Conservation (phyloP, 2,329 filamentous ascomycete species). For the Lecanicillium sp. region DNA sequence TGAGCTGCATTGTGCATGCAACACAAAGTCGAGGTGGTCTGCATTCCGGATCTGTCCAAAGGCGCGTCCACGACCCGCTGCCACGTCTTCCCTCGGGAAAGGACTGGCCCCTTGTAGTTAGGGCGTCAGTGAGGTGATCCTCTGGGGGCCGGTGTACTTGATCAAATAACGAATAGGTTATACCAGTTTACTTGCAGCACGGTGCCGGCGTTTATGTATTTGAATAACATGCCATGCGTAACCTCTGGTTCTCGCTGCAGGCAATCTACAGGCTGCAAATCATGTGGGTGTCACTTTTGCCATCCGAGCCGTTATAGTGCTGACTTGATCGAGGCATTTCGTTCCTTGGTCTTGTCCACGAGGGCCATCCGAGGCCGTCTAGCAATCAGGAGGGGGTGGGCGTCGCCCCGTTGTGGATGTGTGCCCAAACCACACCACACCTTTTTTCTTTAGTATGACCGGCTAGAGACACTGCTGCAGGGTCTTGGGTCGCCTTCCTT, state of each 20-base stretch:
- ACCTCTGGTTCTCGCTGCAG: constrained; percentile 1
- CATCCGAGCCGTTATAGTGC: too few species aligned
- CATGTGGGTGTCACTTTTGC: not conserved
- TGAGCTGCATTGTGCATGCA: constrained; percentile 17
- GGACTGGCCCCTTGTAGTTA: constrained; percentile 5
- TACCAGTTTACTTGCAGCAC: constrained; percentile 7
- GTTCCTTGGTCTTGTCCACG: too few species aligned
- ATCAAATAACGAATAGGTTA: constrained; percentile 1
- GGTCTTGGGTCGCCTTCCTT: constrained; percentile 20
- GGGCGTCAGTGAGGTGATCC: not conserved
- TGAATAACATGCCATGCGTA: not conserved
- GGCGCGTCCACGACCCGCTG: constrained; percentile 12
- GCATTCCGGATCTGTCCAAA: constrained; percentile 12
- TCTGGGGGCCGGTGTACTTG: constrained; percentile 1
- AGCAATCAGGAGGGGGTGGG: not conserved
- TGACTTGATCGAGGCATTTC: too few species aligned
- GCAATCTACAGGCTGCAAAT: not conserved
- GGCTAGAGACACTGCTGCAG: constrained; percentile 20
- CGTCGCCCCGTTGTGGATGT: constrained; percentile 7
- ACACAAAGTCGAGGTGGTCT: constrained; percentile 12
- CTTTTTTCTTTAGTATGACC: constrained; percentile 2
- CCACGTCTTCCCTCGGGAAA: constrained; percentile 9
- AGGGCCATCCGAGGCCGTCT: too few species aligned
- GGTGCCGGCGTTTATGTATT: not conserved
- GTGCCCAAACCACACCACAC: constrained; percentile 12